Evolutionary conservation across 75 land plant species (phyloP), one percentile per base, ranked within the genome.

Genomic region (Cunninghamia lanceolata): DNA sequence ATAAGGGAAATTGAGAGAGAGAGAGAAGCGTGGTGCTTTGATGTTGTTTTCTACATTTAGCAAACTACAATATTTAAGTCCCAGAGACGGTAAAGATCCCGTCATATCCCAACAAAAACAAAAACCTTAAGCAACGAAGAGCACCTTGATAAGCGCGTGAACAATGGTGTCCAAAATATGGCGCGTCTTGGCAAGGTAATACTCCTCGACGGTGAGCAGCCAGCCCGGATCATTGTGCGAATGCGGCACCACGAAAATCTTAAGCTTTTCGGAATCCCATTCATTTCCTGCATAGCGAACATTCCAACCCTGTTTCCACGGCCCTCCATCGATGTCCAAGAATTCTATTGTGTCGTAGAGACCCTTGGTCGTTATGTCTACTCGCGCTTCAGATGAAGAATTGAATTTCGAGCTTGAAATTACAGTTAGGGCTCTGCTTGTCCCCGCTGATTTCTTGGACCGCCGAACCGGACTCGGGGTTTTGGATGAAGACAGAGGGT

Each of bases 211-310:
- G 9, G 99, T 97, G 36, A 93, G 88, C 86, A 96, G 88, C 99
- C 99, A 98, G 0, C 99, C 99, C 0, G 99, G 99, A 91, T 98
- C 99, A 84, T 98, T 97, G 87, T 98, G 99, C 82, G 99, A 97
- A 54, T 98, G 99, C 32, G 99, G 99, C 50, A 98, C 99, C 39
- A 97, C 99, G 82, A 98, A 97, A 9, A 98, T 92, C 92, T 93
- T 96, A 85, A 98, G 92, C 74, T 93, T 96, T 90, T 95, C 95
- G 39, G 30, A 14, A 85, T 97, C 93, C 99, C 99, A 98, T 82
- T 96, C 99, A 77, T 88, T 40, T 13, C 99, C 99, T 17, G 46
- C 50, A 52, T 98, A 98, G 13, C 4, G 77, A 28, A 98, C 99
- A 30, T 75, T 52, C 99, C 99, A 96, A 9, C 99, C 99, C 87